phyloP scores from a whole-genome alignment of 352 stramenopile species.

The Pythium aristosporum region DNA sequence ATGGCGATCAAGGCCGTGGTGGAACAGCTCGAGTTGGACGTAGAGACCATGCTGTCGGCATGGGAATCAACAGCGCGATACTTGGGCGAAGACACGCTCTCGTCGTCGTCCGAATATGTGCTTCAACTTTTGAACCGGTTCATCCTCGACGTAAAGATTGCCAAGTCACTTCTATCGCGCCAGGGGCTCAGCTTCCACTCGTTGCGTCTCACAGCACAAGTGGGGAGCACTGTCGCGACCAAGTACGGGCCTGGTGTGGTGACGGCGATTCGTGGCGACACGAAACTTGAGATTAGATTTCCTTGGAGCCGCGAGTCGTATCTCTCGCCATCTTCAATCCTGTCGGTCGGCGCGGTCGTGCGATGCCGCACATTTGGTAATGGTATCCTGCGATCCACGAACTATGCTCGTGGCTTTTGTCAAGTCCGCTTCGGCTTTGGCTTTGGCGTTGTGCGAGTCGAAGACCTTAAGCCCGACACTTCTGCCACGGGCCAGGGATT shows the following conservation, averaged over 20 bases:
- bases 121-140: constrained; percentile 71
- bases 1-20: constrained; percentile 50
- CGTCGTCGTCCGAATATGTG: constrained; percentile 70
- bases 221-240: constrained; percentile 66
- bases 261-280: constrained; percentile 56
- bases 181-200: constrained; percentile 50
- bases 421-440: constrained; percentile 67
- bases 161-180: constrained; percentile 56
- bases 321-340: constrained; percentile 46
- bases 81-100: constrained; percentile 55
- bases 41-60: constrained; percentile 52
- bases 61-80: constrained; percentile 72
- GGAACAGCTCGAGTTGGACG: constrained; percentile 65
- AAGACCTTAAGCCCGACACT: constrained; percentile 37
- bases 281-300: constrained; percentile 65
- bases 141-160: constrained; percentile 73
- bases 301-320: constrained; percentile 66
- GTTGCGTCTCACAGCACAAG: constrained; percentile 21
- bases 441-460: constrained; percentile 53
- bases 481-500: constrained; percentile 33
- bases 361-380: constrained; percentile 49
- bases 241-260: constrained; percentile 61
- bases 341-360: constrained; percentile 49
- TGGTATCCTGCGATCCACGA: constrained; percentile 61
- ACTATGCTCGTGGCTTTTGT: constrained; percentile 58